Base-by-base conservation (phyloP, 371 early-diverging fungal species). In the Lichtheimia hyalospora region DNA sequence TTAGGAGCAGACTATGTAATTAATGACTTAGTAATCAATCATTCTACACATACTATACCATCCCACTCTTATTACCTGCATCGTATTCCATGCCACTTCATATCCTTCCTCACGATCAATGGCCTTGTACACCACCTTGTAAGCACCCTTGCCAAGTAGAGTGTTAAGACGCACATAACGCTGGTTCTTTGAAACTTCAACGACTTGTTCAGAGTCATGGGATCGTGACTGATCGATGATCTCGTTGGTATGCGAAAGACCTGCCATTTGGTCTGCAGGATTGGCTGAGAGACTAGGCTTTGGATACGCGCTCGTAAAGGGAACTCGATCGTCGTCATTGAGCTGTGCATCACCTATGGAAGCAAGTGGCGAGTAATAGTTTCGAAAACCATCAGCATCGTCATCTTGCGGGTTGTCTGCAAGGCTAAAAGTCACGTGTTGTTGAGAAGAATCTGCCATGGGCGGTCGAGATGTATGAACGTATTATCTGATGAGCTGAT, bases 31-130 rank as follows among this genome's bases (percentile, higher is more conserved):
- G 18, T 16, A 54, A n/a, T 28, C 24, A 43, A 8, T 20, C 34
- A 46, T 16, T 16, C 5, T 10, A 21, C 6, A 46, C 21, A 18
- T 16, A 18, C 46, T 46, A n/a, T 12, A 20, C 55, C 20, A 4
- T 28, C 39, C 13, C 16, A 27, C 7, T 3, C 16, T 52, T 15
- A 54, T 59, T 67, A 71, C 77, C 74, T 80, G 74, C 51, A 81
- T 65, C 13, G 72, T 71, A 72, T 93, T 94, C 94, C 95, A 96
- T 24, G 96, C 96, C 1, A 96, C 94, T 68, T 95, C 95, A 48
- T 92, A 85, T 16, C 92, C 92, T 52, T 92, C 92, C 61, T 94
- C 94, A 57, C 86, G 79, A 68, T 96, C 95, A 69, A 93, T 88
- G 23, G 93, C 93, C 62, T 91, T 91, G 68, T 85, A 93, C 14